phyloP scores from a whole-genome alignment of 2,329 filamentous ascomycete genomes.

The Alternaria ventricosa region DNA sequence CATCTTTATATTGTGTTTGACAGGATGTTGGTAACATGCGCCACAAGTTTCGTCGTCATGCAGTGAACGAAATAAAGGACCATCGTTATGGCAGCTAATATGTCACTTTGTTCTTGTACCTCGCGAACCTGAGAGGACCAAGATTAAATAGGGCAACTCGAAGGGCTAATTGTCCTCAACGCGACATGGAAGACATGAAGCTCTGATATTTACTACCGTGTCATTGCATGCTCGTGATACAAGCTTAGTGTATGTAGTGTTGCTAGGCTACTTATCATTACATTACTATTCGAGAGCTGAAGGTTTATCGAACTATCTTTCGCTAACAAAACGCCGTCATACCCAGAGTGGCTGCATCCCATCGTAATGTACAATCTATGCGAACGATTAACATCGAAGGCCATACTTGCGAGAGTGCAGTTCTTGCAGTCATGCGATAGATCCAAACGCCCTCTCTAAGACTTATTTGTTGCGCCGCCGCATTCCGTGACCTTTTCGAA shows the following conservation, averaged over 20 bases:
- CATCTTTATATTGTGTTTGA: background rate
- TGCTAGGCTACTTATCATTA: background rate
- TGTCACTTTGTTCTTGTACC: background rate
- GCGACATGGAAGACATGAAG: background rate
- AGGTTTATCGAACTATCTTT: background rate
- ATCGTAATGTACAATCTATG: background rate
- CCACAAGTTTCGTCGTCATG: background rate
- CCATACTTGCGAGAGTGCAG: background rate
- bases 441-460: background rate
- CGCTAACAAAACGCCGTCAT: background rate
- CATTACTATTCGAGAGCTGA: background rate
- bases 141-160: background rate
- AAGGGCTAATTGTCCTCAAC: background rate
- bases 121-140: background rate
- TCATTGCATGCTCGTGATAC: background rate
- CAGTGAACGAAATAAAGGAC: background rate
- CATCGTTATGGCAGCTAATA: background rate
- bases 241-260: background rate
- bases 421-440: background rate
- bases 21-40: background rate
- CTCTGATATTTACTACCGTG: background rate
- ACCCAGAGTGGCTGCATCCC: background rate
- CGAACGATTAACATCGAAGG: background rate
- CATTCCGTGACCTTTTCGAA: background rate
- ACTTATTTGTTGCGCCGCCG: background rate